phyloP scores from a whole-genome alignment of 1,284 basidiomycete species.

The Phylloporus sp. region DNA sequence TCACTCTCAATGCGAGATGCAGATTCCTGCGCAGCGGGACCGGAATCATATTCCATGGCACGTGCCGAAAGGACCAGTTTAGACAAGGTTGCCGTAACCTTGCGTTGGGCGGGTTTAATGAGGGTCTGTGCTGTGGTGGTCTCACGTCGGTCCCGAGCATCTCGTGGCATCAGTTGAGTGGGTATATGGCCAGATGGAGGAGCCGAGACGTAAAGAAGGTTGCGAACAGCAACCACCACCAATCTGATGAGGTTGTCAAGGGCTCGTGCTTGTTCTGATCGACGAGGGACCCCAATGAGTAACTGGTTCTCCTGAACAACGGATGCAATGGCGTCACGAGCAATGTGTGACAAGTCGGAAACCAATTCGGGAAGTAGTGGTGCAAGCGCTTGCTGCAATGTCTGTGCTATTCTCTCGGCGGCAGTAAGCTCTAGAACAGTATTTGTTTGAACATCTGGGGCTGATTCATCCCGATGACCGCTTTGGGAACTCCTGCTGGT shows the following conservation, averaged over 20 bases:
- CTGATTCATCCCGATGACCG: slow-evolving; percentile 32
- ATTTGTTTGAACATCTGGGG: slow-evolving; percentile 28
- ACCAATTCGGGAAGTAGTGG: slow-evolving; percentile 66
- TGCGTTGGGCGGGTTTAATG: slow-evolving; percentile 76
- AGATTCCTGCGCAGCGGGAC: slow-evolving; percentile 67
- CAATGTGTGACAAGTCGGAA: slow-evolving; percentile 63
- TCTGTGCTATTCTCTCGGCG: slow-evolving; percentile 71
- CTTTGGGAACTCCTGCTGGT: slow-evolving; percentile 46
- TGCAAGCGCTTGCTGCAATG: slow-evolving; percentile 67
- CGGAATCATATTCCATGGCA: slow-evolving; percentile 79
- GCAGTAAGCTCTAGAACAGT: slow-evolving; percentile 59
- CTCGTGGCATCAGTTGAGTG: slow-evolving; percentile 60
- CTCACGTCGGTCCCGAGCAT: slow-evolving; percentile 52
- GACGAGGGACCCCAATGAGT: slow-evolving; percentile 49
- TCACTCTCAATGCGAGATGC: slow-evolving; percentile 77
- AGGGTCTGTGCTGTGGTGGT: slow-evolving; percentile 60
- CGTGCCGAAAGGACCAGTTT: slow-evolving; percentile 79
- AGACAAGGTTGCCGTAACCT: slow-evolving; percentile 80
- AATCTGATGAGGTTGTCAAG: slow-evolving; percentile 69
- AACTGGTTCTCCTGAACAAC: slow-evolving; percentile 69
- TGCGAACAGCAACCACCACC: slow-evolving; percentile 76
- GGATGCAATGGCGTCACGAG: slow-evolving; percentile 66
- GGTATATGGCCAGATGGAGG: slow-evolving; percentile 71
- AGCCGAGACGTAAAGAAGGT: slow-evolving; percentile 76
- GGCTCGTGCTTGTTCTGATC: slow-evolving; percentile 60